These are phyloP conservation scores for Pascua sp. DNA, from an alignment of 1,284 basidiomycete species.

Conservation along the genomic window DNA sequence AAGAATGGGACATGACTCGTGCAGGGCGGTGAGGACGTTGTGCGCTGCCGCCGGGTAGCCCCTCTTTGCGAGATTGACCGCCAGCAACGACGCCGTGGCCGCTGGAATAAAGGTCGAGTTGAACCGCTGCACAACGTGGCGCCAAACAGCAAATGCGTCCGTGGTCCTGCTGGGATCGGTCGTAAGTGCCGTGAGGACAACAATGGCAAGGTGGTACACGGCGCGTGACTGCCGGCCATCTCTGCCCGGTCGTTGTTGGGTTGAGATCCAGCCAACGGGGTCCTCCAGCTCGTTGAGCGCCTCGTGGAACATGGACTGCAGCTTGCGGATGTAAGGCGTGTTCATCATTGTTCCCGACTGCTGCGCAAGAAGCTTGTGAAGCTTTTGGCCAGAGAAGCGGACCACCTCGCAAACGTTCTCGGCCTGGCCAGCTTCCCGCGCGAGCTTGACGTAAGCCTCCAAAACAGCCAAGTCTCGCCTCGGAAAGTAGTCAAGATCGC, in stretches of 20 bases:
- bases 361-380: constrained; percentile 10
- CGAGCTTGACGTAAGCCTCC: constrained; percentile 4
- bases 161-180: not conserved
- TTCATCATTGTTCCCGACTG: not conserved
- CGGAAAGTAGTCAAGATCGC: not conserved
- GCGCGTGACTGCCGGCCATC: constrained; percentile 1
- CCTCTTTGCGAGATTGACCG: not conserved
- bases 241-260: not conserved
- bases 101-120: constrained; percentile 9
- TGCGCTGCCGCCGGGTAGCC: not conserved
- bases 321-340: not conserved
- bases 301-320: not conserved
- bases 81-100: constrained; percentile 5
- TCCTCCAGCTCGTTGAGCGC: constrained; percentile 4
- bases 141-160: constrained; percentile 10
- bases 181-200: constrained; percentile 1
- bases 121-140: constrained; percentile 6
- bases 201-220: constrained; percentile 5
- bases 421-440: not conserved
- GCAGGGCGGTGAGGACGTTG: constrained; percentile 8
- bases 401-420: constrained; percentile 6
- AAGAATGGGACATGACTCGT: constrained; percentile 3
- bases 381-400: not conserved
- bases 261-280: constrained; percentile 5
- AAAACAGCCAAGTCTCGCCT: not conserved